phyloP scores from a whole-genome alignment of 805 yeast genomes.

The Ascoidea rubescens region DNA sequence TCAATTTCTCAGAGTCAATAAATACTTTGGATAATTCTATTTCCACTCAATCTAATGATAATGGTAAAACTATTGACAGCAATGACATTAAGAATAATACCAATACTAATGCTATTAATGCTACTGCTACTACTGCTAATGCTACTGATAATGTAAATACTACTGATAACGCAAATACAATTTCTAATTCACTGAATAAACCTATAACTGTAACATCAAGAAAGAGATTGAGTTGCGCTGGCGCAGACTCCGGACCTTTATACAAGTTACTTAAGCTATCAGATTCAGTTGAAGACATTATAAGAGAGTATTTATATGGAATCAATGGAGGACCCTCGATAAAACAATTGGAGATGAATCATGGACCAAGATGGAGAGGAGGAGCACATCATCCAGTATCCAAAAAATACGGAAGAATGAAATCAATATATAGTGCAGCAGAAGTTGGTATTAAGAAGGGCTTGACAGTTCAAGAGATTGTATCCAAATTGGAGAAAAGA shows the following conservation, averaged over 20 bases:
- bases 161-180: neutral
- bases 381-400: constrained; percentile 13
- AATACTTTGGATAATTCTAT: neutral
- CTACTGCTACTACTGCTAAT: neutral
- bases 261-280: constrained; percentile 2
- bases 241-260: neutral
- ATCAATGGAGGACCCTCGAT: constrained; percentile 11
- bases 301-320: constrained; percentile 10
- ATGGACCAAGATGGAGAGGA: constrained; percentile 13
- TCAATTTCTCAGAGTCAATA: neutral
- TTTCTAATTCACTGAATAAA: neutral
- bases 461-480: constrained; percentile 2
- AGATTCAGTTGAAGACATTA: constrained; percentile 3
- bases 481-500: constrained; percentile 2
- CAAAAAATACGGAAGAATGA: constrained; percentile 10
- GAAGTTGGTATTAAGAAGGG: constrained; percentile 4
- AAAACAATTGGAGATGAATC: constrained; percentile 8
- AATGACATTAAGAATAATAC: neutral
- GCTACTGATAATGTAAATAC: neutral
- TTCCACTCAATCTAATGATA: neutral
- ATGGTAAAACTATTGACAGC: neutral
- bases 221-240: neutral
- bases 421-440: constrained; percentile 7
- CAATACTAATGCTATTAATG: neutral
- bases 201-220: neutral